Evolutionary conservation across 805 yeast genomes (phyloP).

Genomic region (Candida hispaniensis): DNA sequence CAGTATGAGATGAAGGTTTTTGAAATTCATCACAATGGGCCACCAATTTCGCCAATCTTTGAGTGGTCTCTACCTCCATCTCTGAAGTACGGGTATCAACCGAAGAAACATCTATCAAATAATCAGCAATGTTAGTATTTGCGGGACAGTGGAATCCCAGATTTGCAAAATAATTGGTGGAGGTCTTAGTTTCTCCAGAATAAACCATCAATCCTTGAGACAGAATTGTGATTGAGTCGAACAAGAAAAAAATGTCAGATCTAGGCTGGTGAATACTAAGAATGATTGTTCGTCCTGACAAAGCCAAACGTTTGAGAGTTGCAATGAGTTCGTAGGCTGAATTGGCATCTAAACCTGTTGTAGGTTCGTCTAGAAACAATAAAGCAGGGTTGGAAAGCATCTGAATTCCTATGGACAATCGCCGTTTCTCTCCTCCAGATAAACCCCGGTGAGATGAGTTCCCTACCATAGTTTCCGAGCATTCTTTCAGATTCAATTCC

Average conservation of each 20-base stretch:
- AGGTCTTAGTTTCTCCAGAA: constrained; percentile 37
- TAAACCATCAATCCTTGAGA: constrained; percentile 46
- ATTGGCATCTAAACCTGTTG: constrained; percentile 76
- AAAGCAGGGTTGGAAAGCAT: constrained; percentile 65
- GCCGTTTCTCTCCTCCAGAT: constrained; percentile 77
- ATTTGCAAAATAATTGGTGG: constrained; percentile 40
- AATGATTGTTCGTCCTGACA: constrained; percentile 56
- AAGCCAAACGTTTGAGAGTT: constrained; percentile 48
- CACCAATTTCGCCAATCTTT: constrained; percentile 31
- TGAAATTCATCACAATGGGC: constrained; percentile 31
- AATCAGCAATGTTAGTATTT: constrained; percentile 52
- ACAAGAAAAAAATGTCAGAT: constrained; percentile 56
- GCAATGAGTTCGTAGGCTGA: constrained; percentile 56
- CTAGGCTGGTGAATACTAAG: constrained; percentile 80
- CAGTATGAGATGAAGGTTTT: neutral
- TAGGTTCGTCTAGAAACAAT: constrained; percentile 75
- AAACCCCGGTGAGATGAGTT: constrained; percentile 45
- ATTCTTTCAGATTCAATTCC: constrained; percentile 55
- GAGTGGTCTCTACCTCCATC: constrained; percentile 30
- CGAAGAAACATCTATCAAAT: constrained; percentile 45
- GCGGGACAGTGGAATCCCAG: constrained; percentile 39
- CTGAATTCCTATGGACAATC: constrained; percentile 71
- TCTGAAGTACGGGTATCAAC: constrained; percentile 38
- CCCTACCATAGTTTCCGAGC: constrained; percentile 50
- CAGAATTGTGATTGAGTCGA: constrained; percentile 58